Percentiles rank a stretch among this genome's conserved stretches.
Conservation (phyloP, 2,329 filamentous ascomycete genomes). For the Microsporum canis region DNA sequence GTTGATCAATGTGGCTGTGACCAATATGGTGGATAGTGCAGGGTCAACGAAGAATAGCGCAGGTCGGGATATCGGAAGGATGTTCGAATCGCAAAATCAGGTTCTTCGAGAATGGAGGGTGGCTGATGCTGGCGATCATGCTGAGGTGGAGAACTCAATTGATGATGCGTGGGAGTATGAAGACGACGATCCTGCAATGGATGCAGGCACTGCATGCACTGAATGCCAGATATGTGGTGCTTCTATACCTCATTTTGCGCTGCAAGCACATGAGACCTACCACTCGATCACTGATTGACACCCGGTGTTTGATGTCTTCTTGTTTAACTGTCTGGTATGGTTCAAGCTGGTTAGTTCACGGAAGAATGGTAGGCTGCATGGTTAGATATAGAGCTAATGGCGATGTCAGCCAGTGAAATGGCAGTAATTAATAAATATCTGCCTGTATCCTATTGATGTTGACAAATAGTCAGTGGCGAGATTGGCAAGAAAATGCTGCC, state of each 20-base stretch:
- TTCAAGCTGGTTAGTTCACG: too few species aligned
- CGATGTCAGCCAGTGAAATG: too few species aligned
- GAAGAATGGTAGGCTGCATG: too few species aligned
- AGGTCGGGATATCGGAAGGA: conserved; percentile 67
- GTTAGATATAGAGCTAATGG: too few species aligned
- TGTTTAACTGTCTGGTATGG: not conserved
- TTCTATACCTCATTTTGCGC: conserved; percentile 40
- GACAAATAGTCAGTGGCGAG: too few species aligned
- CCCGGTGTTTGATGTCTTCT: not conserved
- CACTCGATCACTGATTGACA: conserved; percentile 27
- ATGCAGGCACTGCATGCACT: conserved; percentile 23
- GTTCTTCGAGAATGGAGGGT: conserved; percentile 17
- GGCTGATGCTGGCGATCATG: not conserved
- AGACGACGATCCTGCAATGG: conserved; percentile 19
- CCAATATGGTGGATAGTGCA: conserved; percentile 61
- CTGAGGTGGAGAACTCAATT: conserved; percentile 4
- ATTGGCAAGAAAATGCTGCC: too few species aligned
- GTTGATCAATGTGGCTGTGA: conserved; percentile 74
- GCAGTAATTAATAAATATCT: too few species aligned
- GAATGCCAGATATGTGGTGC: conserved; percentile 36
- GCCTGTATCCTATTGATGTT: too few species aligned
- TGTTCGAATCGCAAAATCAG: conserved; percentile 68
- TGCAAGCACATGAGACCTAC: conserved; percentile 39
- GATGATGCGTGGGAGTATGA: conserved; percentile 26
- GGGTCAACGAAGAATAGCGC: conserved; percentile 41